Evolutionary conservation across 176 grass and related monocot genomes (phyloP).

Genomic region (Triticum urartu): DNA sequence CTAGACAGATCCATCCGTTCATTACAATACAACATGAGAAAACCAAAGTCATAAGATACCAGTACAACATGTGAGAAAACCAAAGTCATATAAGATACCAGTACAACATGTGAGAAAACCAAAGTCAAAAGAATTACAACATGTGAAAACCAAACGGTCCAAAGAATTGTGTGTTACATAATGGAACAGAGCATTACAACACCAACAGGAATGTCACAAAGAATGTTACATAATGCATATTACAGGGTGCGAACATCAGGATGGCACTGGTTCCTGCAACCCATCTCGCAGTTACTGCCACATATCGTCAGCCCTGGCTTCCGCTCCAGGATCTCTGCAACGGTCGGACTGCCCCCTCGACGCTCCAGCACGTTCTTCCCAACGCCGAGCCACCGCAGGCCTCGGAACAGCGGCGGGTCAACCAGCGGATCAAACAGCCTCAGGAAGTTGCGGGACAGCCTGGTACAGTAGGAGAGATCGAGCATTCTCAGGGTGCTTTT

Average conservation of each 20-base stretch:
- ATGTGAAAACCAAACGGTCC: neutral
- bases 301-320: constrained; percentile 75
- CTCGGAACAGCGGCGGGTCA: constrained; percentile 62
- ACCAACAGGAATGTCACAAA: neutral
- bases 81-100: too few relatives aligned
- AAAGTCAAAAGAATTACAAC: neutral
- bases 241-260: constrained; percentile 33
- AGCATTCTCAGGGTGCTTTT: constrained; percentile 75
- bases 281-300: constrained; percentile 68
- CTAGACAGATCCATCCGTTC: neutral
- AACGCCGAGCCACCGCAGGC: constrained; percentile 85
- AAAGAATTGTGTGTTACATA: neutral
- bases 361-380: constrained; percentile 61
- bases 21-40: neutral
- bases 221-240: neutral
- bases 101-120: neutral
- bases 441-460: constrained; percentile 57
- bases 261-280: constrained; percentile 77
- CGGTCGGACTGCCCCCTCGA: constrained; percentile 42
- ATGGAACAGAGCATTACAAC: constrained; percentile 9
- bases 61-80: neutral
- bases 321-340: constrained; percentile 41
- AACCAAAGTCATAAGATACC: neutral
- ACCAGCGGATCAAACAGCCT: constrained; percentile 51
- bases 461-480: constrained; percentile 71